Base-by-base conservation (phyloP, 352 stramenopile genomes). In the Phytopythium delawarense region DNA sequence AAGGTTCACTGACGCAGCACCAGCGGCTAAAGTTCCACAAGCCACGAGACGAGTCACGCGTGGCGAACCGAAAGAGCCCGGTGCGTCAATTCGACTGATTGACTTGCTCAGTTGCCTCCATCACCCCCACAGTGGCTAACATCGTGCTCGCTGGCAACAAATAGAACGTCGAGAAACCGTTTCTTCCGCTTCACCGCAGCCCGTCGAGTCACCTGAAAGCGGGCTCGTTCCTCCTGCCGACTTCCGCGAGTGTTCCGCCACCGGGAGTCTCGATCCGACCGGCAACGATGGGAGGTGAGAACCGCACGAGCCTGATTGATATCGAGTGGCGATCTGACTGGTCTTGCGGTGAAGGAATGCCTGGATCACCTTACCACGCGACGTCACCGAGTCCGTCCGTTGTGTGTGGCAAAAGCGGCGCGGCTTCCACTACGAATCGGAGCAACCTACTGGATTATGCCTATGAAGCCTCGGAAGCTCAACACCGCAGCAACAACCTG, bases 1-100 rank as follows among this genome's bases (percentile, higher is more conserved):
- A 92, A 72, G 80, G 85, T 7, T 92, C 83, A 5, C 63, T 94
- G 21, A 92, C 75, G 18, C 85, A 94, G 49, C 85, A 94, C 51
- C 81, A 90, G 59, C 76, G 74, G n/a, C 66, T 94, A 2, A 94
- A 94, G 69, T 83, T 92, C 52, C 74, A 75, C 8, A 61, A 84
- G 13, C 59, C 76, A 52, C 59, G 72, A 25, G 63, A 61, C n/a
- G 57, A 81, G 28, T 53, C 53, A 32, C 57, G 67, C 20, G 57
- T 62, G 30, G 62, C 70, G 42, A 39, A 63, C 2, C 72, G 76
- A 46, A 70, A 74, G 15, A 66, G 62, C 7, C 70, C 81, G 63
- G 72, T 78, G 59, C 59, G n/a, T 59, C 21, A 15, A 15, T 30
- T 3, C 4, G 7, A 25, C 2, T 2, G 45, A 25, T 37, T 12